Evolutionary conservation across 139 green algal species (phyloP), one percentile per base, ranked within the genome.

Genomic region (Desmodesmus armatus): DNA sequence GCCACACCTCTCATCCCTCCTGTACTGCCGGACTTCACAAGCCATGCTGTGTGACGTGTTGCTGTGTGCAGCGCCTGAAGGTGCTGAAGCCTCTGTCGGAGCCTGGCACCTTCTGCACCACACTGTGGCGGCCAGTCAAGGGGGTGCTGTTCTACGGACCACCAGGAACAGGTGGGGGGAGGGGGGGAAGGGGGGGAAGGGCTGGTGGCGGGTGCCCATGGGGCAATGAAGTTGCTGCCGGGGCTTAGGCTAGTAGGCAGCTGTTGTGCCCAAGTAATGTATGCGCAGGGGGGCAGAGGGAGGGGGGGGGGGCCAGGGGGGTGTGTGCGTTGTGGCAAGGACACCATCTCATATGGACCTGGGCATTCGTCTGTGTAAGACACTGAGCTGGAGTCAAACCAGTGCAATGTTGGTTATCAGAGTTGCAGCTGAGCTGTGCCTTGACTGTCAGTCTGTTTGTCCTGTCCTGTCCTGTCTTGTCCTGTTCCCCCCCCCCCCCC

Each of bases 101-200:
- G 44, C 96, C 96, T 1, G 86, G 94, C 33, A 89, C 96, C 11
- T 99, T 97, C 90, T 69, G 86, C 65, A 95, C 92, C 51, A 93
- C 88, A 11, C 91, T 99, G 82, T 93, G 97, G 80, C 89, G 91
- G 58, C 95, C 95, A 29, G 90, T 93, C 33, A 93, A 94, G 69
- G 96, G 96, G 27, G 93, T 98, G 41, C 91, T 99, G 71, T 92
- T 99, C 63, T 98, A 98, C 86, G 97, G 97, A 2, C 96, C 94
- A 2, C 96, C 97, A 5, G 97, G 97, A 72, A 99, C 96, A 29
- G 76, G 96, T 70, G n/a, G 9, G 40, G 0, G 21, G 4, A 25
- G 5, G 25, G 4, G 3, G 3, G 60, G 15, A 69, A 27, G 15
- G 33, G 19, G 15, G 21, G 21, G 15, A 69, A 6, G 15, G 55